A percentile compares a stretch with the other conserved stretches of the same genome.
These are phyloP conservation scores for Asterella californica DNA, from an alignment of 225 moss, liverwort and hornwort genomes.

Conservation along the genomic window DNA sequence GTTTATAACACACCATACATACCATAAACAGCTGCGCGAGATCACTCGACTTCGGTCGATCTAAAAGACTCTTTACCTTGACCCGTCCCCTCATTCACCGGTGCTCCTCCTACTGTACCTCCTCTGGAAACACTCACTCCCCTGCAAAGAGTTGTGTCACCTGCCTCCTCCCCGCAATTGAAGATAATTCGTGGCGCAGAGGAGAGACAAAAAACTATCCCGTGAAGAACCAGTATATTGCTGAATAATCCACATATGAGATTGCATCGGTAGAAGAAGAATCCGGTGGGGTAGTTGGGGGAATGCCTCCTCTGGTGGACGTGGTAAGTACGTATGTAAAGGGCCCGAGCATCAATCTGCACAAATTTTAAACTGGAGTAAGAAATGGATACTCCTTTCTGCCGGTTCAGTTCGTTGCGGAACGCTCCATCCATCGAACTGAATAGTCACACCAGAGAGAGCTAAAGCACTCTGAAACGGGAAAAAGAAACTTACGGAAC, in stretches of 20 bases:
- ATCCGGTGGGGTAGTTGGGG: background rate
- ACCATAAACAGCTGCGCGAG: too few relatives aligned
- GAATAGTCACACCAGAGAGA: background rate
- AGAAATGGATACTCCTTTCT: background rate
- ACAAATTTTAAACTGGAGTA: background rate
- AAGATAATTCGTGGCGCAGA: too few relatives aligned
- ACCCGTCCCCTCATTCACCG: too few relatives aligned
- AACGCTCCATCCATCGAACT: background rate
- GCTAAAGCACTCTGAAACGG: background rate
- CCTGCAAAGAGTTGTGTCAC: too few relatives aligned
- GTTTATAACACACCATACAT: too few relatives aligned
- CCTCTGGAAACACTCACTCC: too few relatives aligned
- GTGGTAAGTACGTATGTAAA: constrained; percentile 29
- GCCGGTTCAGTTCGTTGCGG: background rate
- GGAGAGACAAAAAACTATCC: too few relatives aligned
- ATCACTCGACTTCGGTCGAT: too few relatives aligned
- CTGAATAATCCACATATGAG: background rate
- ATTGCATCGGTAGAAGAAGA: background rate
- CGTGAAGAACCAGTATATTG: constrained; percentile 27
- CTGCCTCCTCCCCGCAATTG: too few relatives aligned
- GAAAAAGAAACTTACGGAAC: constrained; percentile 18
- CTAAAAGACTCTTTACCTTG: too few relatives aligned
- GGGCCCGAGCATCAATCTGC: constrained; percentile 28
- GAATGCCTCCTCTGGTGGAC: constrained; percentile 36
- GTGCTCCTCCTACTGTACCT: too few relatives aligned